These are phyloP conservation scores for Dillenia suffruticosa DNA, from an alignment of 164 flowering plant species.

Conservation along the genomic window DNA sequence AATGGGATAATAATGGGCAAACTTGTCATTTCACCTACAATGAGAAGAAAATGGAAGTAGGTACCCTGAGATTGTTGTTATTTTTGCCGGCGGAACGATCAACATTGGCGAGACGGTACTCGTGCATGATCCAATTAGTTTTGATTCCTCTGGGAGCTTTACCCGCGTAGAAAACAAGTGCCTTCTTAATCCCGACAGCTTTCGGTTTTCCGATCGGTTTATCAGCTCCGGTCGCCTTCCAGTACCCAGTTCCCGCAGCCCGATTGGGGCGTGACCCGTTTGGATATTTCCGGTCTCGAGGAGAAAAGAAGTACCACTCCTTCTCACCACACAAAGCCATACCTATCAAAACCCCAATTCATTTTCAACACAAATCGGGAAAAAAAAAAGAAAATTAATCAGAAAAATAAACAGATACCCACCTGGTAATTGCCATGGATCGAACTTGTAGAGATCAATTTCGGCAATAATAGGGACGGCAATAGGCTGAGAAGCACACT, in stretches of 20 bases:
- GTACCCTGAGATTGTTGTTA: slow-evolving; percentile 41
- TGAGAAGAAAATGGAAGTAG: neutral
- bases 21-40: neutral
- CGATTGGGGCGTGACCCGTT: slow-evolving; percentile 69
- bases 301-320: slow-evolving; percentile 72
- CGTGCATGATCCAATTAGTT: slow-evolving; percentile 81
- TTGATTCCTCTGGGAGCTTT: slow-evolving; percentile 58
- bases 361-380: neutral
- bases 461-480: slow-evolving; percentile 63
- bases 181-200: slow-evolving; percentile 58
- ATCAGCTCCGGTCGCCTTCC: slow-evolving; percentile 77
- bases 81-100: slow-evolving; percentile 50
- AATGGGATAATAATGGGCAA: neutral
- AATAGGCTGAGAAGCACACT: slow-evolving; percentile 36
- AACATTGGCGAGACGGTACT: slow-evolving; percentile 60
- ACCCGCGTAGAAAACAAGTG: slow-evolving; percentile 61
- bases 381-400: neutral
- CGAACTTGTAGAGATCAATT: slow-evolving; percentile 63
- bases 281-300: slow-evolving; percentile 63
- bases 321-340: slow-evolving; percentile 61
- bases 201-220: slow-evolving; percentile 62
- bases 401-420: neutral
- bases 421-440: slow-evolving; percentile 71
- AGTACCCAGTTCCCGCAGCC: slow-evolving; percentile 58
- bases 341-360: slow-evolving; percentile 17